Percentiles rank a stretch among this genome's conserved stretches.
These are phyloP conservation scores for Candida railenensis DNA, from an alignment of 805 yeast genomes.

Conservation along the genomic window DNA sequence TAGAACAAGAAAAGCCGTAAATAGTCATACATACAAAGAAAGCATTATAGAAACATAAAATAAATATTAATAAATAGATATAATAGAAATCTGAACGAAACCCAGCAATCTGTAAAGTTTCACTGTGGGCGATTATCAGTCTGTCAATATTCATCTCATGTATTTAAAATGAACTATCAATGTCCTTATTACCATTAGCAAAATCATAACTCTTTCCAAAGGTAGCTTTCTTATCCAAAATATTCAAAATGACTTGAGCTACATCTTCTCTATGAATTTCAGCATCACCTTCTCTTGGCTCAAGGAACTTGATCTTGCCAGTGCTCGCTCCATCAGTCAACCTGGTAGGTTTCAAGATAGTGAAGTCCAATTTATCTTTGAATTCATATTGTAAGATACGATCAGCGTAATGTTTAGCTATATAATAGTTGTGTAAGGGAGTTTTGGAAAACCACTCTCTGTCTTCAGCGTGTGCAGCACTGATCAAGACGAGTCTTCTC, in stretches of 20 bases:
- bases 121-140: no score
- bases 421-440: slow-evolving; percentile 46
- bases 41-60: background rate
- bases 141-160: no score
- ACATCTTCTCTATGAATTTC: slow-evolving; percentile 53
- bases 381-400: slow-evolving; percentile 36
- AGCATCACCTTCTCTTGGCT: slow-evolving; percentile 12
- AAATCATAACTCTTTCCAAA: slow-evolving; percentile 44
- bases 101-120: no score
- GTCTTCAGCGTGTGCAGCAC: slow-evolving; percentile 56
- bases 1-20: background rate
- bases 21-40: background rate
- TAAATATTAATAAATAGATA: background rate
- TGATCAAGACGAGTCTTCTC: slow-evolving; percentile 49
- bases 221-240: slow-evolving; percentile 36
- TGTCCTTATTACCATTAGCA: slow-evolving; percentile 37
- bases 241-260: slow-evolving; percentile 43
- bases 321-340: slow-evolving; percentile 40
- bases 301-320: slow-evolving; percentile 43
- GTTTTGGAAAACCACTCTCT: slow-evolving; percentile 44
- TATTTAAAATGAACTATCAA: slow-evolving; percentile 12
- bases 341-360: slow-evolving; percentile 55
- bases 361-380: slow-evolving; percentile 45
- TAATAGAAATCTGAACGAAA: background rate
- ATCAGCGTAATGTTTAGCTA: slow-evolving; percentile 65